These are phyloP conservation scores for Papilionanthe hybrid DNA, from an alignment of 116 monocot species.

Conservation along the genomic window DNA sequence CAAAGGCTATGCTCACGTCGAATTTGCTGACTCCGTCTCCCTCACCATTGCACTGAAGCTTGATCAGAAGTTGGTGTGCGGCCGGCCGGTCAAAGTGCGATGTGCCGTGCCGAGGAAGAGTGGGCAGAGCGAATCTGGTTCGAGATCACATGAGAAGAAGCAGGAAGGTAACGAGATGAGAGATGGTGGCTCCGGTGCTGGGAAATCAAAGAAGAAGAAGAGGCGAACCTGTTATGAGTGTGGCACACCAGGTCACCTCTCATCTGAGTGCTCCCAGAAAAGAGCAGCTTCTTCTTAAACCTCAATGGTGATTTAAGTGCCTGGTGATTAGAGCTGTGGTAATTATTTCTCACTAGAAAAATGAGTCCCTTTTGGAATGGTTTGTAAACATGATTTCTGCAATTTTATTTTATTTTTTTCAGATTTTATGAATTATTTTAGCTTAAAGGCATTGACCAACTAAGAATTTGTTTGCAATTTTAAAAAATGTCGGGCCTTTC, in stretches of 20 bases:
- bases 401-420: no score
- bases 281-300: no score
- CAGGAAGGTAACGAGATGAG: background rate
- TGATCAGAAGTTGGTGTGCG: constrained; percentile 65
- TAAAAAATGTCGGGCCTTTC: no score
- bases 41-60: constrained; percentile 62
- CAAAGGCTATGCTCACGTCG: constrained; percentile 92
- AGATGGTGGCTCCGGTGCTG: background rate
- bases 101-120: constrained; percentile 67
- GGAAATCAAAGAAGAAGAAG: constrained; percentile 64
- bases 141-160: background rate
- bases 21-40: constrained; percentile 62
- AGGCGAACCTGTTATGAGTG: constrained; percentile 83
- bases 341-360: no score
- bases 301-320: no score
- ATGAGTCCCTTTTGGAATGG: no score
- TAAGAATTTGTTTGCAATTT: no score
- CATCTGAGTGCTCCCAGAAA: constrained; percentile 67
- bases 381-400: no score
- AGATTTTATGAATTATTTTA: no score
- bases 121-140: background rate
- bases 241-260: constrained; percentile 80
- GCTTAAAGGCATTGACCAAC: no score
- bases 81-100: constrained; percentile 71
- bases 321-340: no score